A percentile compares a stretch with the other conserved stretches of the same genome.
These are phyloP conservation scores for Colletotrichum sp. DNA, from an alignment of 2,329 filamentous ascomycete species.

Conservation along the genomic window DNA sequence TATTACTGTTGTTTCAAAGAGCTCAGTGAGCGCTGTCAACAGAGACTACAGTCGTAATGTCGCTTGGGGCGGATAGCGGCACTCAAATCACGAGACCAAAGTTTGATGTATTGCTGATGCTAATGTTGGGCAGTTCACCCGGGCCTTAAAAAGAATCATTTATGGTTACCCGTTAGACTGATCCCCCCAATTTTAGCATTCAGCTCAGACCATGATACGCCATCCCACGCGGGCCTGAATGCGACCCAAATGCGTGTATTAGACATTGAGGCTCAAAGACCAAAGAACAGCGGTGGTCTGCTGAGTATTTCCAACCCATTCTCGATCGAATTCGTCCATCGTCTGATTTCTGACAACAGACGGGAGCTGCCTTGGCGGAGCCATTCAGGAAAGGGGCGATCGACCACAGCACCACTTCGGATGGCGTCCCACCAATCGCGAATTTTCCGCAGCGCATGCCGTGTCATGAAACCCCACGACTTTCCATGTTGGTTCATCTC, in stretches of 20 bases:
- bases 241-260: neutral
- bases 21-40: neutral
- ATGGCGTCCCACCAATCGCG: neutral
- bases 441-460: neutral
- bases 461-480: neutral
- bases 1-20: neutral
- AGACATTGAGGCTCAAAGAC: neutral
- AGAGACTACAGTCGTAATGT: neutral
- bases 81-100: neutral
- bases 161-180: neutral
- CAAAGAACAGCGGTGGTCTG: neutral
- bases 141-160: neutral
- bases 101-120: neutral
- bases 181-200: neutral
- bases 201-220: neutral
- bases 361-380: neutral
- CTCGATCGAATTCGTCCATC: neutral
- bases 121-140: neutral
- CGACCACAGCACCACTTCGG: neutral
- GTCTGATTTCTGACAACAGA: neutral
- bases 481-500: neutral
- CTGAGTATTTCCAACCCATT: neutral
- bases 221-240: neutral
- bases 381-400: neutral
- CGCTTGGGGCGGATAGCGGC: neutral